Evolutionary conservation across 306 rosid species (phyloP).

Genomic region (Gillenia trifoliata): DNA sequence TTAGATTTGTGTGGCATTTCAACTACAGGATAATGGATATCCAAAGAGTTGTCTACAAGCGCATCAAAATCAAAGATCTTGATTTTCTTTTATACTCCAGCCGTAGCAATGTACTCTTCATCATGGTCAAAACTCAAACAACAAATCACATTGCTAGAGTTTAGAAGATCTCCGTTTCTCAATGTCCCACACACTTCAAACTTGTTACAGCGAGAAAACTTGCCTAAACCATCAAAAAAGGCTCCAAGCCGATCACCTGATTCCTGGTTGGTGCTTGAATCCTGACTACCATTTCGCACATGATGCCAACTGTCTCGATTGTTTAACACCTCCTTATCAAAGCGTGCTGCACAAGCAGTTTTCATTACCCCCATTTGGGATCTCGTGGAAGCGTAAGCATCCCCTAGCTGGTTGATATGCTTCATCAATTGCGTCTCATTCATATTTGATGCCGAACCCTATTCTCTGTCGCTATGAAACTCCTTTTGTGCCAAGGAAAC

Average conservation of each 20-base stretch:
- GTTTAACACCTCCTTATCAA: slow-evolving; percentile 35
- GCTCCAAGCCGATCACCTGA: slow-evolving; percentile 42
- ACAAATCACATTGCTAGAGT: slow-evolving; percentile 64
- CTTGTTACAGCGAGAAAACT: slow-evolving; percentile 51
- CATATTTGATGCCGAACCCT: slow-evolving; percentile 16
- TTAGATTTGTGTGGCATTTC: slow-evolving; percentile 68
- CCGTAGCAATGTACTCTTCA: slow-evolving; percentile 68
- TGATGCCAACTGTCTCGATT: slow-evolving; percentile 27
- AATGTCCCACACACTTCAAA: slow-evolving; percentile 67
- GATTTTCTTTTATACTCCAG: slow-evolving; percentile 76
- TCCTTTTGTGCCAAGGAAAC: slow-evolving; percentile 21
- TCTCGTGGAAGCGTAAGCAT: slow-evolving; percentile 59
- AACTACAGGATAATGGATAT: slow-evolving; percentile 66
- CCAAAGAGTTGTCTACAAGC: slow-evolving; percentile 48
- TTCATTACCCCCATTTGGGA: slow-evolving; percentile 41
- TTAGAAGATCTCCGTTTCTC: slow-evolving; percentile 54
- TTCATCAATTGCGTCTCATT: slow-evolving; percentile 38
- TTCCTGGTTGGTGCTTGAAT: slow-evolving; percentile 14
- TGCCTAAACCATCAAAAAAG: slow-evolving; percentile 66
- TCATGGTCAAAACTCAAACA: slow-evolving; percentile 72
- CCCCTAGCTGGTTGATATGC: slow-evolving; percentile 44
- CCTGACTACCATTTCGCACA: slow-evolving; percentile 24
- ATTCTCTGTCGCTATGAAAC: slow-evolving; percentile 11
- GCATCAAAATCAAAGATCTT: slow-evolving; percentile 60
- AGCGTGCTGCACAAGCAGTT: slow-evolving; percentile 28